phyloP scores from a whole-genome alignment of 106 monocot species.

The Dioscorea dumetorum region DNA sequence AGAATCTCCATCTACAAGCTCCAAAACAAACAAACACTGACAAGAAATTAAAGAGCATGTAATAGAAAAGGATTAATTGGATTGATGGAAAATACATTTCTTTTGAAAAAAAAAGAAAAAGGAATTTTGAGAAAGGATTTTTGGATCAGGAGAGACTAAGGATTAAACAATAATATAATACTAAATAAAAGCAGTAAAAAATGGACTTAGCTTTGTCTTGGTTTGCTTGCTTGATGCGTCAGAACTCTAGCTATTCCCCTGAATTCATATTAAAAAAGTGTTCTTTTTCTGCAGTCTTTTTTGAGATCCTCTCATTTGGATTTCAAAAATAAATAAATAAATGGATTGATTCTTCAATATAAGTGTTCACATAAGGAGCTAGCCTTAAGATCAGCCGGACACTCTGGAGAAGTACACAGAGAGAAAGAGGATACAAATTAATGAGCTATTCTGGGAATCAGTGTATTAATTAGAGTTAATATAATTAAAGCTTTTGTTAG shows the following conservation, averaged over 20 bases:
- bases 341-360: background rate
- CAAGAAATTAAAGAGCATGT: conserved; percentile 23
- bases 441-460: no score
- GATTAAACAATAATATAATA: background rate
- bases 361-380: background rate
- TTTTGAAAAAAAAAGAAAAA: background rate
- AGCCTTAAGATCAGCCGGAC: background rate
- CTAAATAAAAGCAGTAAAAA: background rate
- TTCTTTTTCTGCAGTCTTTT: no score
- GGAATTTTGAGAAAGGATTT: conserved; percentile 18
- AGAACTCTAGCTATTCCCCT: background rate
- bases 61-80: conserved; percentile 11
- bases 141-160: conserved; percentile 34
- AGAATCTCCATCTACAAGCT: conserved; percentile 5
- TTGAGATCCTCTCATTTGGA: no score
- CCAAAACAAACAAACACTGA: conserved; percentile 23
- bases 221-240: background rate
- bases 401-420: background rate
- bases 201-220: background rate
- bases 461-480: no score
- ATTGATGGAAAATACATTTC: conserved; percentile 1
- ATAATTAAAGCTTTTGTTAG: no score
- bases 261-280: no score
- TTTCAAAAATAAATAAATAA: no score
- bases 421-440: no score